These are phyloP conservation scores for Podosphaera xanthii DNA, from an alignment of 2,329 filamentous ascomycete genomes.

Conservation along the genomic window DNA sequence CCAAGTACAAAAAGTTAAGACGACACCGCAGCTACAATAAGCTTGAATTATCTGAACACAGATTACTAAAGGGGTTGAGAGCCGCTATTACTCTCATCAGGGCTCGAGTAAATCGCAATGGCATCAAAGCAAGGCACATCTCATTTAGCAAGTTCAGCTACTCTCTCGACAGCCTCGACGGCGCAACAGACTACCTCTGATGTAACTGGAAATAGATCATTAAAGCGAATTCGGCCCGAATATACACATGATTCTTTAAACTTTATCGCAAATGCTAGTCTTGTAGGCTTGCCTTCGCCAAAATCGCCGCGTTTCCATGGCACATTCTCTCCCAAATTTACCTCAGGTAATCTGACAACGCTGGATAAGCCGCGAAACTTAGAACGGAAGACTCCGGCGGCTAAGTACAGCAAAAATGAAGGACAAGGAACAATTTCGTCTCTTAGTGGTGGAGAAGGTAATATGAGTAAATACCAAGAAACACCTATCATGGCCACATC, in stretches of 20 bases:
- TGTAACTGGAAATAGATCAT: constrained; percentile 9
- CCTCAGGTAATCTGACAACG: constrained; percentile 25
- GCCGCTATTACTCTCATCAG: background rate
- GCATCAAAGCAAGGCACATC: constrained; percentile 3
- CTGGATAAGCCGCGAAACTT: constrained; percentile 28
- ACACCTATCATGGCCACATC: constrained; percentile 17
- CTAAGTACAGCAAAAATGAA: constrained; percentile 27
- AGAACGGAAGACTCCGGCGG: constrained; percentile 14
- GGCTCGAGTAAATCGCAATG: background rate
- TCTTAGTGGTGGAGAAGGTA: constrained; percentile 27
- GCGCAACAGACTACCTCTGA: constrained; percentile 7
- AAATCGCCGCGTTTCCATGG: constrained; percentile 15
- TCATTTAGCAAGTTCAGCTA: constrained; percentile 8
- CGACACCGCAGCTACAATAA: background rate
- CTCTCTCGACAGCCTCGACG: constrained; percentile 5
- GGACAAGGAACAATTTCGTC: constrained; percentile 29
- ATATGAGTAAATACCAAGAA: constrained; percentile 33
- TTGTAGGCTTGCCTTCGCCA: constrained; percentile 12
- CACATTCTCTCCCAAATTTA: constrained; percentile 14
- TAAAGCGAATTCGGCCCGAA: constrained; percentile 14
- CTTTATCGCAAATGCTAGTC: constrained; percentile 12
- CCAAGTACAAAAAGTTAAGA: background rate
- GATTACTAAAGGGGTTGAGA: background rate
- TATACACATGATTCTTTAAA: constrained; percentile 8
- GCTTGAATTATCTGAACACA: background rate